Evolutionary conservation across 2,329 filamentous ascomycete species (phyloP).

Genomic region (Penicillium concentricum): DNA sequence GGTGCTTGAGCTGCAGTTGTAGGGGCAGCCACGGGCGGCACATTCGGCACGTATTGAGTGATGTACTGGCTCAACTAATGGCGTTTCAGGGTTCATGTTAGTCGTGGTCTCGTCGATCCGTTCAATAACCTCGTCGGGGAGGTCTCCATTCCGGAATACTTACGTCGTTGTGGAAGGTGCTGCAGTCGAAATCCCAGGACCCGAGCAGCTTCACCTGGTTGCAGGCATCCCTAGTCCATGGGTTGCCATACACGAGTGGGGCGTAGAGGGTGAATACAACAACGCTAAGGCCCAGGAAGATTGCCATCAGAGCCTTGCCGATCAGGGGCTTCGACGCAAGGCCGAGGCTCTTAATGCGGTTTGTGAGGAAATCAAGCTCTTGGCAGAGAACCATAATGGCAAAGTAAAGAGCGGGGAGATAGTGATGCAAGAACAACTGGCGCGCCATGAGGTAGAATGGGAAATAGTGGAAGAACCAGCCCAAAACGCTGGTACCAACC

Average conservation of each 20-base stretch:
- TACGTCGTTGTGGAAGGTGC: conserved; percentile 83
- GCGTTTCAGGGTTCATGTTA: conserved; percentile 22
- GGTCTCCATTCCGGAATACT: conserved; percentile 51
- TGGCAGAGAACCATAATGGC: conserved; percentile 87
- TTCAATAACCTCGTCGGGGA: conserved; percentile 30
- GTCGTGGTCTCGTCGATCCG: conserved; percentile 18
- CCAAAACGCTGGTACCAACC: conserved; percentile 82
- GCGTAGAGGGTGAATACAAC: conserved; percentile 80
- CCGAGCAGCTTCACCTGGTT: conserved; percentile 80
- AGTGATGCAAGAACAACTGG: conserved; percentile 97
- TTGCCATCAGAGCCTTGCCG: conserved; percentile 70
- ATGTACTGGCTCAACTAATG: conserved; percentile 43
- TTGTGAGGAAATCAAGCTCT: conserved; percentile 79
- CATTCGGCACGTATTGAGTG: conserved; percentile 28
- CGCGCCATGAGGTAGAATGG: conserved; percentile 98
- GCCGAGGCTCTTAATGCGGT: conserved; percentile 67
- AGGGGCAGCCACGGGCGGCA: conserved; percentile 19
- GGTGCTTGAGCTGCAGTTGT: conserved; percentile 22
- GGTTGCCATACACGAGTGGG: conserved; percentile 87
- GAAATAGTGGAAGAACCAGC: conserved; percentile 98
- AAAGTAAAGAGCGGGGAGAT: conserved; percentile 96
- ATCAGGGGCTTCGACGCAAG: conserved; percentile 69
- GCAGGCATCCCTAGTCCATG: conserved; percentile 89
- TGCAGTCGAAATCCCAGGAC: conserved; percentile 98
- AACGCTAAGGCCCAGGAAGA: conserved; percentile 72